Evolutionary conservation across 306 rosid species (phyloP), one percentile per base, ranked within the genome.

Genomic region (Fragaria ananassa): DNA sequence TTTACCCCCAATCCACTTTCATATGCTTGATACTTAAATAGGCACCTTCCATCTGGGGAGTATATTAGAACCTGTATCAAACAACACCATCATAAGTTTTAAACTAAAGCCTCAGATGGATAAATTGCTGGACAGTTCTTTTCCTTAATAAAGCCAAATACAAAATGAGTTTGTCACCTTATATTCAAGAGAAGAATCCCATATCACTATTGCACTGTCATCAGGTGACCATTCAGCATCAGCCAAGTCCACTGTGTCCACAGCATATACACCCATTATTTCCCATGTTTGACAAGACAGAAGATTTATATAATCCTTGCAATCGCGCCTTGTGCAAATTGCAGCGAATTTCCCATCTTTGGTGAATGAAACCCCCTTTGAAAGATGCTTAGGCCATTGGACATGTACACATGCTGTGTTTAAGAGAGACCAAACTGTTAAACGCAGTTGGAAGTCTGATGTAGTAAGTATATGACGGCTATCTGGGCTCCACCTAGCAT

Each of bases 401-500:
- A 95, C 86, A 76, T 95, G 99, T 47, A 95, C 92, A 72, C 99
- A 90, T 31, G 99, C 99, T 41, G 99, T 95, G 85, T 92, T 95
- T 76, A 95, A 70, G 72, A 95, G 78, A 23, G 99, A 95, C 99
- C 99, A 95, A 77, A 95, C 99, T 27, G 91, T 95, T 68, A 95
- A 86, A 42, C 97, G 90, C 88, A 95, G 69, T 88, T 95, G 99
- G 76, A 95, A 95, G 74, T 92, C 99, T 12, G 99, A 85, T 63
- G 93, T 92, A 58, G 99, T 95, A 76, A 92, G 91, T 86, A 95
- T 95, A 81, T 95, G 99, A 68, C 99, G 99, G 66, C 99, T 92
- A 78, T 95, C 99, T 1, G 99, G 99, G 79, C 99, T 95, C 99
- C 99, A 95, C 87, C 97, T 87, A 31, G 99, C 97, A 83, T 92